A percentile compares a stretch with the other conserved stretches of the same genome.
phyloP scores from a whole-genome alignment of 2,329 filamentous ascomycete species.

The Talaromyces rugulosus region DNA sequence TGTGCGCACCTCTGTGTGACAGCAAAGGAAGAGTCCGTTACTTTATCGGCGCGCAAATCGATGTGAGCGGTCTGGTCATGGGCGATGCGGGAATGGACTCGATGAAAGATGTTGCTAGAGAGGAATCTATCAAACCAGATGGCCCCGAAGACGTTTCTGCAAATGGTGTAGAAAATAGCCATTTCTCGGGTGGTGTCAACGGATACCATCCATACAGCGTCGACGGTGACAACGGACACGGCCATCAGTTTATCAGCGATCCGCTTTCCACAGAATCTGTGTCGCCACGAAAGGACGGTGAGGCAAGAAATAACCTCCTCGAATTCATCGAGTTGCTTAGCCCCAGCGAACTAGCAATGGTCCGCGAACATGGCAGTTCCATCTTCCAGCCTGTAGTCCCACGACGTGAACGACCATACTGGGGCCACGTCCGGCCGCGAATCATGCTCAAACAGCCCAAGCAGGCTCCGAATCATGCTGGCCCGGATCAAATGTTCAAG shows the following conservation, averaged over 20 bases:
- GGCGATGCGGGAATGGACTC: slow-evolving; percentile 63
- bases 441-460: slow-evolving; percentile 1
- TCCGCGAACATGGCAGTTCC: slow-evolving; percentile 59
- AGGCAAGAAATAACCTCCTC: slow-evolving; percentile 59
- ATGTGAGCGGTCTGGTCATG: slow-evolving; percentile 65
- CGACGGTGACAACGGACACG: too few species aligned
- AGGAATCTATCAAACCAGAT: slow-evolving; percentile 25
- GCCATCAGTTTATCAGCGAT: not conserved
- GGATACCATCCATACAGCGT: too few species aligned
- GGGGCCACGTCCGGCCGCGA: slow-evolving; percentile 5
- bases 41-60: slow-evolving; percentile 68
- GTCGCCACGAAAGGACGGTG: slow-evolving; percentile 24
- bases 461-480: too few species aligned
- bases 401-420: slow-evolving; percentile 3
- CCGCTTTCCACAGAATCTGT: not conserved
- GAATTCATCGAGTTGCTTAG: slow-evolving; percentile 68
- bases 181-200: not conserved
- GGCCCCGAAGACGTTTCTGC: not conserved
- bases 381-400: slow-evolving; percentile 26
- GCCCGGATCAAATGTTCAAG: not conserved
- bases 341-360: slow-evolving; percentile 60
- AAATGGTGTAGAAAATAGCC: slow-evolving; percentile 3
- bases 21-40: slow-evolving; percentile 64
- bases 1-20: slow-evolving; percentile 68
- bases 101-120: slow-evolving; percentile 45